A percentile compares a stretch with the other conserved stretches of the same genome.
Conservation (phyloP, 2,329 filamentous ascomycete genomes). For the Elsinoe arachidis region DNA sequence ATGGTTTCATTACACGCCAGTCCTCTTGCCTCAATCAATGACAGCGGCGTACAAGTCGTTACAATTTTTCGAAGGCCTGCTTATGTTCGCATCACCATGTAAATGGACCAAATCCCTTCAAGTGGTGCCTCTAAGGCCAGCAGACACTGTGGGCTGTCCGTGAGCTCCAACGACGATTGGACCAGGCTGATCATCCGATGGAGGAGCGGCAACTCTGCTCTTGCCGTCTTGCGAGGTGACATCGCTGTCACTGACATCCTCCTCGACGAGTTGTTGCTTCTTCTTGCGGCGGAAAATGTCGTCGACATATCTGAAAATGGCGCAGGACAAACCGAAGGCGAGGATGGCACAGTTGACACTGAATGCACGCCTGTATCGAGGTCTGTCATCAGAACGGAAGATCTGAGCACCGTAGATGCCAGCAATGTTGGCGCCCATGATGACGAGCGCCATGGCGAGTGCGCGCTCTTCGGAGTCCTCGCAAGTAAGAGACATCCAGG, state of each 20-base stretch:
- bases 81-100: not conserved
- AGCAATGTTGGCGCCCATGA: constrained; percentile 55
- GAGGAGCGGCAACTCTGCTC: not conserved
- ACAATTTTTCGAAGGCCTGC: not conserved
- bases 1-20: too few species aligned
- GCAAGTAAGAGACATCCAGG: constrained; percentile 51
- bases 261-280: not conserved
- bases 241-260: constrained; percentile 1
- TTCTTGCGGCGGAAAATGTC: constrained; percentile 22
- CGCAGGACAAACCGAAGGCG: constrained; percentile 35
- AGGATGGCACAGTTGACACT: constrained; percentile 39
- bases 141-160: not conserved
- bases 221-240: not conserved
- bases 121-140: not conserved
- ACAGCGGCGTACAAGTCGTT: not conserved
- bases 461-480: constrained; percentile 50
- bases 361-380: constrained; percentile 45
- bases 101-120: not conserved
- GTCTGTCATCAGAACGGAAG: constrained; percentile 46
- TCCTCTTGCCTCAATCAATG: not conserved
- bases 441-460: constrained; percentile 52
- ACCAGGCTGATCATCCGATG: not conserved
- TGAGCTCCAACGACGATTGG: not conserved
- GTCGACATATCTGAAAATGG: constrained; percentile 37
- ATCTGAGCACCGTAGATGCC: constrained; percentile 55